These are phyloP conservation scores for Kurtzmaniella fragi DNA, from an alignment of 805 yeast genomes.

Conservation along the genomic window DNA sequence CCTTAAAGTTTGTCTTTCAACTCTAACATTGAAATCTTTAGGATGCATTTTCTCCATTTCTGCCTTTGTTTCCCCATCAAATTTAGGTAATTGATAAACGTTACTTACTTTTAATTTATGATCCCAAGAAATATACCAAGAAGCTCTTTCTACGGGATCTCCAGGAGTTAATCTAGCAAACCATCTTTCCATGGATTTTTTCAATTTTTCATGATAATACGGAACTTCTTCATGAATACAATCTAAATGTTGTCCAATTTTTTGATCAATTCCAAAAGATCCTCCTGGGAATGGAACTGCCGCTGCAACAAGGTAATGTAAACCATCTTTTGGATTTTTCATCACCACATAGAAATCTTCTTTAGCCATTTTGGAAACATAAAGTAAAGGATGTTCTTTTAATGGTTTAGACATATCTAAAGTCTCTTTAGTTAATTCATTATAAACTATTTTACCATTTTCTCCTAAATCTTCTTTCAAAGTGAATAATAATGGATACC, in stretches of 20 bases:
- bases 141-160: constrained; percentile 68
- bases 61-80: constrained; percentile 26
- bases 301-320: constrained; percentile 64
- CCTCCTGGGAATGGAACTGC: constrained; percentile 82
- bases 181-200: constrained; percentile 71
- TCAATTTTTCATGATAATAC: constrained; percentile 59
- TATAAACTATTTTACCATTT: constrained; percentile 47
- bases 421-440: constrained; percentile 58
- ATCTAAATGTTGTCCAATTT: constrained; percentile 59
- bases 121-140: constrained; percentile 75
- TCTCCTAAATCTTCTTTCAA: constrained; percentile 27
- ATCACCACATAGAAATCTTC: constrained; percentile 68
- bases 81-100: constrained; percentile 51
- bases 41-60: constrained; percentile 36
- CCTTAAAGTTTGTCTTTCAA: constrained; percentile 68
- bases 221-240: constrained; percentile 67
- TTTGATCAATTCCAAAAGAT: constrained; percentile 56
- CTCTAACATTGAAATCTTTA: constrained; percentile 58
- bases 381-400: constrained; percentile 58
- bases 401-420: constrained; percentile 58
- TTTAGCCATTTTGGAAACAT: constrained; percentile 65
- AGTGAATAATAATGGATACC: constrained; percentile 63
- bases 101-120: constrained; percentile 53
- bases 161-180: constrained; percentile 55
- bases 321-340: constrained; percentile 48